phyloP scores from a whole-genome alignment of 1,284 basidiomycete species.

The Papiliotrema fonsecae region DNA sequence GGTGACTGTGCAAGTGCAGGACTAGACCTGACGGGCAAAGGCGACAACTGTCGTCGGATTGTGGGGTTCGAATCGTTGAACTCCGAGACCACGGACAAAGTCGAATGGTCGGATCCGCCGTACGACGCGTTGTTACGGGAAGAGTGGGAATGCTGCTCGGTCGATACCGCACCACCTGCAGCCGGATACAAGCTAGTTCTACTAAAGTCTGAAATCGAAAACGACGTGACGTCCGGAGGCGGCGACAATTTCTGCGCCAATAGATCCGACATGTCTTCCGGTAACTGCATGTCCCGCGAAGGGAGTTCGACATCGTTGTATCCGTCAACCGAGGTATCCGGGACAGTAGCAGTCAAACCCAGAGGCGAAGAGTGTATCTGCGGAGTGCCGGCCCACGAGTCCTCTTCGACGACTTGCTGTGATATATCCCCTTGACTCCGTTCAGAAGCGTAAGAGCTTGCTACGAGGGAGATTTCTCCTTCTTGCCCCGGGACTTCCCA shows the following conservation, averaged over 20 bases:
- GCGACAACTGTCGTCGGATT: slow-evolving; percentile 17
- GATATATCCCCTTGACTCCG: slow-evolving; percentile 6
- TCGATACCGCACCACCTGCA: not conserved
- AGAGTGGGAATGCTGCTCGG: not conserved
- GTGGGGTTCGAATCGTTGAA: slow-evolving; percentile 21
- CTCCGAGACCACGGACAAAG: not conserved
- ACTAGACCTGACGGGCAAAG: slow-evolving; percentile 4
- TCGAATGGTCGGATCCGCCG: no score
- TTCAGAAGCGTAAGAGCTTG: slow-evolving; percentile 18
- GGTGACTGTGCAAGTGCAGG: not conserved
- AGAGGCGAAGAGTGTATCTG: slow-evolving; percentile 28
- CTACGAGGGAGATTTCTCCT: slow-evolving; percentile 34
- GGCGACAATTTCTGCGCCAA: slow-evolving; percentile 14
- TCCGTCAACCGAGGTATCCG: not conserved
- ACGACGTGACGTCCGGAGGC: slow-evolving; percentile 3
- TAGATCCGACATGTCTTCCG: slow-evolving; percentile 35
- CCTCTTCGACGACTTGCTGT: slow-evolving; percentile 8
- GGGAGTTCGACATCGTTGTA: slow-evolving; percentile 20
- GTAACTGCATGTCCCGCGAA: slow-evolving; percentile 19
- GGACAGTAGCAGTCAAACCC: slow-evolving; percentile 13
- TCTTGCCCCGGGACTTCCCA: slow-evolving; percentile 40
- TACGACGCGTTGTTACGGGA: no score
- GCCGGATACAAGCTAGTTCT: not conserved
- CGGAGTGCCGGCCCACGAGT: slow-evolving; percentile 30
- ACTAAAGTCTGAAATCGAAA: slow-evolving; percentile 7